Percentiles rank a stretch among this genome's conserved stretches.
Conservation (phyloP, 208 protist species). For the Leishmania amazonensis region DNA sequence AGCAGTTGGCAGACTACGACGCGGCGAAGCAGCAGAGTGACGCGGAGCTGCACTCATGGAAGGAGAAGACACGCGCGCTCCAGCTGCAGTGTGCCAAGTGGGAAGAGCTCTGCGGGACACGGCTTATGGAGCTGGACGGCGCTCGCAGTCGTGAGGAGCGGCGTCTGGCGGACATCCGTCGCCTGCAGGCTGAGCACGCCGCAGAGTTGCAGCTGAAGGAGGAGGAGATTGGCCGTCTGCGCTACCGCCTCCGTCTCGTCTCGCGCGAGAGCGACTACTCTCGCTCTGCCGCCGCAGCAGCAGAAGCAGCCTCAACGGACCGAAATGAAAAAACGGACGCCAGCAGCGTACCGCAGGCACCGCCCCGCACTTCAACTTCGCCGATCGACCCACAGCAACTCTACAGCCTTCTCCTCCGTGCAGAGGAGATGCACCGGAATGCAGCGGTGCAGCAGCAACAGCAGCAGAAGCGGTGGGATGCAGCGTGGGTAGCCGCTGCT, state of each 20-base stretch:
- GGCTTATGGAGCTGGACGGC: constrained; percentile 73
- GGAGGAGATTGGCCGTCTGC: constrained; percentile 72
- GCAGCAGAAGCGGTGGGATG: constrained; percentile 38
- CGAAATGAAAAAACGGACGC: neutral
- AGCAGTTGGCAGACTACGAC: constrained; percentile 49
- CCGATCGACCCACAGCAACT: constrained; percentile 28
- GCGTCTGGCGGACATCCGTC: constrained; percentile 67
- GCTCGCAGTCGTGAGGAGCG: constrained; percentile 68
- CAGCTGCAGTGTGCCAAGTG: constrained; percentile 61
- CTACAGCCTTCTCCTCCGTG: constrained; percentile 48
- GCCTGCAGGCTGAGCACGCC: constrained; percentile 72
- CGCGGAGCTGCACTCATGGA: constrained; percentile 35
- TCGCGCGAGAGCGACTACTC: constrained; percentile 9
- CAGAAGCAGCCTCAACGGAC: neutral
- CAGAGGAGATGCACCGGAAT: constrained; percentile 60
- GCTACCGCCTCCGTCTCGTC: constrained; percentile 65
- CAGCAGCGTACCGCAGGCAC: neutral
- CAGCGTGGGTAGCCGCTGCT: constrained; percentile 21
- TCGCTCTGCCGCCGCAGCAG: neutral
- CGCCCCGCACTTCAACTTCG: neutral
- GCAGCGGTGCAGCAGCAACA: constrained; percentile 35
- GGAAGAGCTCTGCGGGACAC: constrained; percentile 77
- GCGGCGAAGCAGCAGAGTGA: constrained; percentile 20
- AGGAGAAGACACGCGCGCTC: constrained; percentile 47
- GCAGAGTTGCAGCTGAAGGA: constrained; percentile 82